Conservation (phyloP, 2,329 filamentous ascomycete genomes). For the Tolypocladium paradoxum region DNA sequence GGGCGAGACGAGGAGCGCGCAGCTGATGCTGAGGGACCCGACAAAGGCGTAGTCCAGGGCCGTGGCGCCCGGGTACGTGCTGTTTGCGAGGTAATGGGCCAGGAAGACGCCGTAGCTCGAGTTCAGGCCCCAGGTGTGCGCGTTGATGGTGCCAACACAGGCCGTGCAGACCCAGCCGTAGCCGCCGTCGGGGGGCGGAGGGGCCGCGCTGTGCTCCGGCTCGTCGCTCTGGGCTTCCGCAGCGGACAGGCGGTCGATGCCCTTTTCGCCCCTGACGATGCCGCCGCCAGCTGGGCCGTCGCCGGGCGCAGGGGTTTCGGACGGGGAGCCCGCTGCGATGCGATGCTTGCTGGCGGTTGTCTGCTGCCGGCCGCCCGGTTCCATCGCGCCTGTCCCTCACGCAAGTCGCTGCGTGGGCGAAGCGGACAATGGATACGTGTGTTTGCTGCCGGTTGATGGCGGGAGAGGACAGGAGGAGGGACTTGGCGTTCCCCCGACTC, state of each 20-base stretch:
- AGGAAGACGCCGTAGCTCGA: conserved; percentile 39
- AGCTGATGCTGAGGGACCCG: conserved; percentile 32
- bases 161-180: conserved; percentile 38
- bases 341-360: background rate
- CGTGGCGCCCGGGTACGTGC: conserved; percentile 52
- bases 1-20: conserved; percentile 57
- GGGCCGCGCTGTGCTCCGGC: conserved; percentile 4
- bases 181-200: conserved; percentile 44
- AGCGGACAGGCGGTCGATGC: background rate
- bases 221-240: background rate
- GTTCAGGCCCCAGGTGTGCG: conserved; percentile 68
- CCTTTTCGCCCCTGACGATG: background rate
- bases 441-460: background rate
- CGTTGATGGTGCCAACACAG: conserved; percentile 42
- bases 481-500: background rate
- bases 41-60: conserved; percentile 65
- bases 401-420: background rate
- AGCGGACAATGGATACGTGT: background rate
- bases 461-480: background rate
- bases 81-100: conserved; percentile 43
- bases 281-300: background rate
- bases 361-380: background rate
- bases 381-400: background rate
- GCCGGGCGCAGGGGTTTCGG: background rate
- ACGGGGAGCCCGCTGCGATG: background rate